A percentile compares a stretch with the other conserved stretches of the same genome.
Conservation (phyloP, 176 grass and related monocot species). For the Musa itinerans region DNA sequence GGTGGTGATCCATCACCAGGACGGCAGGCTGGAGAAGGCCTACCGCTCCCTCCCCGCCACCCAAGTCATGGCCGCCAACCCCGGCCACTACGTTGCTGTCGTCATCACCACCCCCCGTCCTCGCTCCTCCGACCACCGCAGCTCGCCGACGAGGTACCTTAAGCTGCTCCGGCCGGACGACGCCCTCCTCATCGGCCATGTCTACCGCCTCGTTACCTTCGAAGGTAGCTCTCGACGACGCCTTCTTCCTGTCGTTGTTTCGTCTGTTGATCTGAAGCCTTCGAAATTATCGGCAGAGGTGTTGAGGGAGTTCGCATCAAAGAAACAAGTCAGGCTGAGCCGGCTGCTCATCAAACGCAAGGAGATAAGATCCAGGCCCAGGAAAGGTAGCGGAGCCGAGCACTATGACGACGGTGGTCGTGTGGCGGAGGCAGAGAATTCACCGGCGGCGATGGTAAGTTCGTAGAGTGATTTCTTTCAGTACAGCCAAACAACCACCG, state of each 20-base stretch:
- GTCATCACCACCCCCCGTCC: slow-evolving; percentile 38
- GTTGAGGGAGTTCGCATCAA: slow-evolving; percentile 32
- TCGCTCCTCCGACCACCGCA: not conserved
- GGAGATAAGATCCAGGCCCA: not conserved
- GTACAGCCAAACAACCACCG: no score
- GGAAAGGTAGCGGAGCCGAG: not conserved
- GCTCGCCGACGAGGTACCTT: slow-evolving; percentile 51
- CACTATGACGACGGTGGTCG: not conserved
- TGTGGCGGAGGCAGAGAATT: not conserved
- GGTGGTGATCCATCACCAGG: slow-evolving; percentile 72
- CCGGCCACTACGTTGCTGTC: slow-evolving; percentile 81
- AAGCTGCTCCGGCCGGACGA: slow-evolving; percentile 96
- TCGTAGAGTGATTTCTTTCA: not conserved
- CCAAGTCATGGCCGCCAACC: slow-evolving; percentile 76
- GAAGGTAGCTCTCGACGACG: slow-evolving; percentile 36
- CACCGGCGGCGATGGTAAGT: not conserved
- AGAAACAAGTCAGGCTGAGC: slow-evolving; percentile 21
- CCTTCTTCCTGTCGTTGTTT: not conserved
- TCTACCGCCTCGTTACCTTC: slow-evolving; percentile 95
- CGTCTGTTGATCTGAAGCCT: not conserved
- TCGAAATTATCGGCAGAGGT: slow-evolving; percentile 14
- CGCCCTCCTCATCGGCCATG: slow-evolving; percentile 65
- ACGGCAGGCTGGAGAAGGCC: slow-evolving; percentile 48
- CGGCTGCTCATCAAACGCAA: not conserved
- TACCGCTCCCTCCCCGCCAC: slow-evolving; percentile 54